Evolutionary conservation across 2,329 filamentous ascomycete species (phyloP).

Genomic region (Talaromyces sp.): DNA sequence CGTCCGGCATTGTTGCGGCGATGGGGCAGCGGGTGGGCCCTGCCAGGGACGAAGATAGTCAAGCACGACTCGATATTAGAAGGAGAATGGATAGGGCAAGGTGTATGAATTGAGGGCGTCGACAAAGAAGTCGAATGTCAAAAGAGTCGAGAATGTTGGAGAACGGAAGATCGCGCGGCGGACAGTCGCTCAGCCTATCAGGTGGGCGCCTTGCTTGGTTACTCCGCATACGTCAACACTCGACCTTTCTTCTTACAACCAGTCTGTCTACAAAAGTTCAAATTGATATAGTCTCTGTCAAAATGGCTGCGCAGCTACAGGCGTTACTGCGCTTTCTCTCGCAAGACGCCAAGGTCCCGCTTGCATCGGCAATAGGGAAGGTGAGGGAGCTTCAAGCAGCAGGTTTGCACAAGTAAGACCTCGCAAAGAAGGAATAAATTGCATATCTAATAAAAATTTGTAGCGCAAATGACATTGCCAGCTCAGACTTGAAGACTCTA

Average conservation of each 20-base stretch:
- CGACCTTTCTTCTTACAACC: background rate
- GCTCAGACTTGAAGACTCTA: slow-evolving; percentile 39
- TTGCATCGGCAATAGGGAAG: slow-evolving; percentile 50
- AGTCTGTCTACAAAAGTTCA: background rate
- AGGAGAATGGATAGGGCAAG: background rate
- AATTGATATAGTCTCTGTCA: background rate
- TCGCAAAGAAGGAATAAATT: background rate
- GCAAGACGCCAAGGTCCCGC: slow-evolving; percentile 51
- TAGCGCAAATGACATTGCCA: slow-evolving; percentile 42
- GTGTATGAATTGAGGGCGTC: background rate
- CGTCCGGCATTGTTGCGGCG: slow-evolving; percentile 29
- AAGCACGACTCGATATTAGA: background rate
- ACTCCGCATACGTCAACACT: background rate
- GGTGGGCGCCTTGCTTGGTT: background rate
- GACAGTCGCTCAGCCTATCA: background rate
- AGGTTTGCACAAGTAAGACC: slow-evolving; percentile 35
- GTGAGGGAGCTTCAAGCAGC: slow-evolving; percentile 49
- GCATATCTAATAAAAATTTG: background rate
- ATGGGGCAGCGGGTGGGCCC: background rate
- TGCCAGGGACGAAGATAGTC: background rate
- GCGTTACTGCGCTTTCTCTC: slow-evolving; percentile 52
- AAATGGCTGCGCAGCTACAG: slow-evolving; percentile 29
- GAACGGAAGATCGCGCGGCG: background rate
- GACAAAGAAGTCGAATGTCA: background rate
- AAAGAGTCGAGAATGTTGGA: background rate